Conservation (phyloP, 2,329 filamentous ascomycete species). For the Geosmithia morbida region DNA sequence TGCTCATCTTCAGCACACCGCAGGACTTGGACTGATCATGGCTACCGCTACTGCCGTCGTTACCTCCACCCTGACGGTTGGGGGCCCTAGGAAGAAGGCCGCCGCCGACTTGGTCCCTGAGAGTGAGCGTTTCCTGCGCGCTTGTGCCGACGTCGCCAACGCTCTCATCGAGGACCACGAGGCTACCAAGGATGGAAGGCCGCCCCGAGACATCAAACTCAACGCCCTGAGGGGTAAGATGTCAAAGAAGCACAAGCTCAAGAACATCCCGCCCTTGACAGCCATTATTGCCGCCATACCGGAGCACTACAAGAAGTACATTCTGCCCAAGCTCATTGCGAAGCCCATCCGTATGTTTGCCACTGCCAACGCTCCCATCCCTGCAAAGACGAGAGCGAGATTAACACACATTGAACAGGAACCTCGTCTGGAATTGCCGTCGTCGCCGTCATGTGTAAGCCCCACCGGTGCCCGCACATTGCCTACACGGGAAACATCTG, state of each 20-base stretch:
- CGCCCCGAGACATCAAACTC: constrained; percentile 79
- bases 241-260: constrained; percentile 83
- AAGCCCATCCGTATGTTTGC: constrained; percentile 66
- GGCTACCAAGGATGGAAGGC: constrained; percentile 56
- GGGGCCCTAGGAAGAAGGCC: constrained; percentile 49
- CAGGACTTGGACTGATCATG: constrained; percentile 11
- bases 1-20: background rate
- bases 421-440: constrained; percentile 96
- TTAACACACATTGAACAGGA: constrained; percentile 29
- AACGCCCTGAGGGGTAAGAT: constrained; percentile 78
- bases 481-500: constrained; percentile 98
- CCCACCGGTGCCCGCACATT: constrained; percentile 93
- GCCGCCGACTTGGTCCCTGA: constrained; percentile 68
- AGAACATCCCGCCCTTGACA: constrained; percentile 78
- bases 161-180: constrained; percentile 92
- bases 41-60: constrained; percentile 46
- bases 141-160: constrained; percentile 90
- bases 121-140: constrained; percentile 85
- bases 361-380: background rate
- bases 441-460: constrained; percentile 99
- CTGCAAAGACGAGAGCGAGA: background rate
- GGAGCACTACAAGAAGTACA: constrained; percentile 99
- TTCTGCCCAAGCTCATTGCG: constrained; percentile 86
- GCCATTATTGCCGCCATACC: constrained; percentile 97
- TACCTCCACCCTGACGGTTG: constrained; percentile 49